phyloP scores from a whole-genome alignment of 1,284 basidiomycete genomes.

The Moesziomyces globuligerus region DNA sequence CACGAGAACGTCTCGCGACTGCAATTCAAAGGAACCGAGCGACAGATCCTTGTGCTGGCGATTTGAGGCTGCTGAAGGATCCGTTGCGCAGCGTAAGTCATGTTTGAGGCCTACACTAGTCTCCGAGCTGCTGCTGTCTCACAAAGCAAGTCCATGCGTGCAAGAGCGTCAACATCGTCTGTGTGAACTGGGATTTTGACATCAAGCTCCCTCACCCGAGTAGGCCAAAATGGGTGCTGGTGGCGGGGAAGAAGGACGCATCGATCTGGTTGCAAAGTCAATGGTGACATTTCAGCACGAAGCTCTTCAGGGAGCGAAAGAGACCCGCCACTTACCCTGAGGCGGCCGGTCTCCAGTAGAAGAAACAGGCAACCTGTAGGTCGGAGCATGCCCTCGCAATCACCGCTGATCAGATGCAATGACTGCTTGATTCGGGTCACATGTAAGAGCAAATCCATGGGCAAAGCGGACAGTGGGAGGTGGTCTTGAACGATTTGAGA shows the following conservation, averaged over 20 bases:
- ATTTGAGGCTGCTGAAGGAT: neutral
- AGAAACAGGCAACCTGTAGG: slow-evolving; percentile 11
- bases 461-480: slow-evolving; percentile 1
- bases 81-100: neutral
- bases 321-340: slow-evolving; percentile 6
- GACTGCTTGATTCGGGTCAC: slow-evolving; percentile 8
- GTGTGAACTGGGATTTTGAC: neutral
- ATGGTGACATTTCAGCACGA: no score
- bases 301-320: neutral
- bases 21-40: slow-evolving; percentile 16
- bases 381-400: neutral
- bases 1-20: slow-evolving; percentile 15
- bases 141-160: neutral
- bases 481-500: neutral
- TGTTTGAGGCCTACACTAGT: slow-evolving; percentile 9
- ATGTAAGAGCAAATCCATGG: slow-evolving; percentile 3
- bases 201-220: slow-evolving; percentile 5
- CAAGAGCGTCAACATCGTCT: neutral
- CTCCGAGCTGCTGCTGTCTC: slow-evolving; percentile 5
- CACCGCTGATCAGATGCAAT: slow-evolving; percentile 1
- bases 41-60: neutral
- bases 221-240: slow-evolving; percentile 18
- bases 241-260: slow-evolving; percentile 3
- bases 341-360: slow-evolving; percentile 10
- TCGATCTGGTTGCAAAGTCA: slow-evolving; percentile 17